These are phyloP conservation scores for Aquanectria penicillioides DNA, from an alignment of 2,329 filamentous ascomycete genomes.

Conservation along the genomic window DNA sequence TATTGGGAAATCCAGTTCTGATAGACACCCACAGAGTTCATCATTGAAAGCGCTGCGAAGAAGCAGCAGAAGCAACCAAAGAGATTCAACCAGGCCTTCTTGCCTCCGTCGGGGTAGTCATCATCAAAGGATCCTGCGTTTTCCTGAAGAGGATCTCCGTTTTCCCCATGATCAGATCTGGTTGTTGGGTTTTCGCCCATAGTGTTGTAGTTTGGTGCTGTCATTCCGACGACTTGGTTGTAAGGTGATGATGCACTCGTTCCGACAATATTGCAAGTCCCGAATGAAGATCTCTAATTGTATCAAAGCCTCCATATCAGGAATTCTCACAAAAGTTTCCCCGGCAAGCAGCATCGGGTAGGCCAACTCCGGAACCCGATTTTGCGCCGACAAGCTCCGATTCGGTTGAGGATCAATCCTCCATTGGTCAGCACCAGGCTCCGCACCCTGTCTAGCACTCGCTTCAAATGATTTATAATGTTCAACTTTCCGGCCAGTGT, in stretches of 20 bases:
- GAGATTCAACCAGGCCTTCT: conserved; percentile 72
- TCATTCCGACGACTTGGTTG: too few species aligned
- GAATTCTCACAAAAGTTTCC: too few species aligned
- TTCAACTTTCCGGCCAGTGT: too few species aligned
- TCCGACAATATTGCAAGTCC: too few species aligned
- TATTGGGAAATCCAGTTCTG: conserved; percentile 69
- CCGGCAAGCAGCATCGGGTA: too few species aligned
- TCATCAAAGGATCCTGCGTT: neutral
- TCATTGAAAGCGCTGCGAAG: conserved; percentile 68
- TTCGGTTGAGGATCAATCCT: neutral
- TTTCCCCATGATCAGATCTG: neutral
- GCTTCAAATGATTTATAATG: too few species aligned
- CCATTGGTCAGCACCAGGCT: neutral
- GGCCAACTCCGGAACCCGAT: neutral
- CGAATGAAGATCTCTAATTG: too few species aligned
- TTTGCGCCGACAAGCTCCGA: neutral
- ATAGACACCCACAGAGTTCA: conserved; percentile 71
- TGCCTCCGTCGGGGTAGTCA: conserved; percentile 68
- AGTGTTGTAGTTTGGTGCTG: neutral
- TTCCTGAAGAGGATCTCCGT: neutral
- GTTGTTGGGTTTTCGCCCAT: neutral
- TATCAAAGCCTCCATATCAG: too few species aligned
- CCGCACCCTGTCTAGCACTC: too few species aligned
- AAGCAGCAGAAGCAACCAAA: conserved; percentile 73
- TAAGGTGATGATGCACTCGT: too few species aligned